phyloP scores from a whole-genome alignment of 192 early-diverging fungal genomes.

The Piromyces finnis region DNA sequence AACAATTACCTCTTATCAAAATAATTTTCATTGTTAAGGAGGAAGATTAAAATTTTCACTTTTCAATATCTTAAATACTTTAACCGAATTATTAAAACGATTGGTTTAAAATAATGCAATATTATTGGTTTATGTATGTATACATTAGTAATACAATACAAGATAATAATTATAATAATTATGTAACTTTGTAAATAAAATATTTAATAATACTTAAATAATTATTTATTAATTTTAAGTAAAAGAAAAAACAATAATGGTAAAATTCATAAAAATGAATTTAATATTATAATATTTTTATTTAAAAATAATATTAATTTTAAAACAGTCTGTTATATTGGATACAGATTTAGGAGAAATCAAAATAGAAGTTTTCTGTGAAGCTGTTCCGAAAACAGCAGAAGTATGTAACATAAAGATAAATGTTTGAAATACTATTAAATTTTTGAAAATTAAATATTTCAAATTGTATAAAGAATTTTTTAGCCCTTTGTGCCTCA shows the following conservation, averaged over 20 bases:
- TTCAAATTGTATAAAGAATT: constrained; percentile 58
- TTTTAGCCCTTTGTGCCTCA: constrained; percentile 84
- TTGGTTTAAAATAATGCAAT: neutral
- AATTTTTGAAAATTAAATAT: neutral
- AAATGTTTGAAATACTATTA: neutral
- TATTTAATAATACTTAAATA: too few relatives aligned
- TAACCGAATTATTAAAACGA: neutral
- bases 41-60: neutral
- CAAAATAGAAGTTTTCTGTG: constrained; percentile 86
- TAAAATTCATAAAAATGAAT: too few relatives aligned
- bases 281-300: too few relatives aligned
- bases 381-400: constrained; percentile 58
- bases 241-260: too few relatives aligned
- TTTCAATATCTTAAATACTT: neutral
- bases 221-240: too few relatives aligned
- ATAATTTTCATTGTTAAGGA: too few relatives aligned
- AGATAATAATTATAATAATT: too few relatives aligned
- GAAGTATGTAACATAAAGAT: constrained; percentile 53
- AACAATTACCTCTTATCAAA: too few relatives aligned
- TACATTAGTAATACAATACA: neutral
- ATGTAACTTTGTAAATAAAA: too few relatives aligned
- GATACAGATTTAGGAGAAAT: constrained; percentile 87
- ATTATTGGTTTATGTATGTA: neutral
- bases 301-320: neutral
- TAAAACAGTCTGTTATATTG: constrained; percentile 50